A percentile compares a stretch with the other conserved stretches of the same genome.
Evolutionary conservation across 2,329 filamentous ascomycete genomes (phyloP).

Genomic region (Epichloe sp.): DNA sequence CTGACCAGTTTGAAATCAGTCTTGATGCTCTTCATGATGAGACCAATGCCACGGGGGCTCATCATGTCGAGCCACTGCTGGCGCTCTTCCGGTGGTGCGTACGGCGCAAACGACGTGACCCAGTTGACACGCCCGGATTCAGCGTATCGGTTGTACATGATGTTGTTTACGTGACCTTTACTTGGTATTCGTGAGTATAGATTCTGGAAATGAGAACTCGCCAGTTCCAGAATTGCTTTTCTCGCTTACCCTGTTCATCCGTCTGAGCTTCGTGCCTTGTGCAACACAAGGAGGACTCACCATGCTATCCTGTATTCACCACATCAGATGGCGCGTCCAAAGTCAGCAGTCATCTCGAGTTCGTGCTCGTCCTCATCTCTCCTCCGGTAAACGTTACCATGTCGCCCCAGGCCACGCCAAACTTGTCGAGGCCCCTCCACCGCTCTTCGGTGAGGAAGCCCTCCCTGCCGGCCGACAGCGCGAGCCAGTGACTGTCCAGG

Average conservation of each 20-base stretch:
- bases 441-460: constrained; percentile 53
- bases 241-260: not conserved
- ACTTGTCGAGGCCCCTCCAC: constrained; percentile 48
- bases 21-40: constrained; percentile 70
- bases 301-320: constrained; percentile 34
- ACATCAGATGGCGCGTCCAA: too few relatives aligned
- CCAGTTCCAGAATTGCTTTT: too few relatives aligned
- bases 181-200: not conserved
- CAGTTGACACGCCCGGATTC: constrained; percentile 73
- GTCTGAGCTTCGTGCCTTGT: too few relatives aligned
- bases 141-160: constrained; percentile 70
- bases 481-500: constrained; percentile 47
- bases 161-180: constrained; percentile 65
- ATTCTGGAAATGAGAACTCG: too few relatives aligned
- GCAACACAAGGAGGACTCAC: constrained; percentile 23
- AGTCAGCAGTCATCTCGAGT: too few relatives aligned
- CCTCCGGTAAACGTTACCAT: constrained; percentile 35
- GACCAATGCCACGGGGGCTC: constrained; percentile 50
- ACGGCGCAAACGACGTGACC: constrained; percentile 53
- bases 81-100: constrained; percentile 47
- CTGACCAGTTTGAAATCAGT: constrained; percentile 80
- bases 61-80: constrained; percentile 57
- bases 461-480: constrained; percentile 58
- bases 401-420: constrained; percentile 71
- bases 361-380: too few relatives aligned